Percentiles rank a stretch among this genome's conserved stretches.
Conservation (phyloP, 495 filamentous ascomycete genomes). For the Penicillium odoratum region DNA sequence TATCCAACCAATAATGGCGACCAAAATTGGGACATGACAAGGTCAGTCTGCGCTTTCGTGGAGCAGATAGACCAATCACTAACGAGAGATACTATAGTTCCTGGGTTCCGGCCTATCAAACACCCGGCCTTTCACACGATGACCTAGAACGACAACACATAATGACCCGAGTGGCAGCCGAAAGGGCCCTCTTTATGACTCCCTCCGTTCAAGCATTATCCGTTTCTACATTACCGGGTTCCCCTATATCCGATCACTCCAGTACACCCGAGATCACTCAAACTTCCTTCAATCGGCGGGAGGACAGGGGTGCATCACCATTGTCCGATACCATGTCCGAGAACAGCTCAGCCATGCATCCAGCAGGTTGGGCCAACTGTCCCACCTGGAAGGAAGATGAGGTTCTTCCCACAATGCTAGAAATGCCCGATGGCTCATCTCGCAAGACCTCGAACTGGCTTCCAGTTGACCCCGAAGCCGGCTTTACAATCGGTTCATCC, state of each 20-base stretch:
- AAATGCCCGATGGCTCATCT: constrained; percentile 42
- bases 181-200: constrained; percentile 41
- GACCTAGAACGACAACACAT: constrained; percentile 15
- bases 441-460: constrained; percentile 40
- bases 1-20: background rate
- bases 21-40: background rate
- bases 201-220: constrained; percentile 9
- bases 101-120: background rate
- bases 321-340: background rate
- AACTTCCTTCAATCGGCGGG: constrained; percentile 21
- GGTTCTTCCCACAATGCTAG: constrained; percentile 29
- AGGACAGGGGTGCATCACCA: constrained; percentile 12
- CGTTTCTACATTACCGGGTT: constrained; percentile 15
- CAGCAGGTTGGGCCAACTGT: background rate
- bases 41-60: background rate
- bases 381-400: constrained; percentile 11
- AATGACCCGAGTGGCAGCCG: constrained; percentile 29
- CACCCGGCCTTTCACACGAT: constrained; percentile 1
- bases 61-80: background rate
- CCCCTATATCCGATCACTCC: constrained; percentile 24
- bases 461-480: constrained; percentile 37
- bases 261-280: constrained; percentile 25
- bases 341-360: background rate
- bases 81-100: background rate
- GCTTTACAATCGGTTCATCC: constrained; percentile 31